Base-by-base conservation (phyloP, 2,329 filamentous ascomycete species). In the Rugonectria rugulosa region DNA sequence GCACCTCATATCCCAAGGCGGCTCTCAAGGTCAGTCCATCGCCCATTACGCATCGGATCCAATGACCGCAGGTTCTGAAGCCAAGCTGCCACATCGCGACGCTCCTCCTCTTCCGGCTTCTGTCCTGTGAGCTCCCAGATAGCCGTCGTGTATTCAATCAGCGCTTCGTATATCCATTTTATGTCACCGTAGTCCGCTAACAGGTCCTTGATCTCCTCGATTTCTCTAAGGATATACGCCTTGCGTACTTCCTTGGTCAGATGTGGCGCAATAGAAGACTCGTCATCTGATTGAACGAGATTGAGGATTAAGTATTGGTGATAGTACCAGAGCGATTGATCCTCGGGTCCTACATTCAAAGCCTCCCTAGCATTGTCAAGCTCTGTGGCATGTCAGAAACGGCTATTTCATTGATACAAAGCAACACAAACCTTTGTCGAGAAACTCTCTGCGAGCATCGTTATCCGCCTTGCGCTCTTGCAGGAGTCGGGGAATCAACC, bases 251-350 rank as follows among this genome's bases (percentile, higher is more conserved):
- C 75, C 6, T 77, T 70, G 2, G 81, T 81, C 24, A 96, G 75
- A 31, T 84, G 79, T 0, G 86, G 85, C 12, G 87, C 82, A 64
- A 97, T 89, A 9, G 83, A 83, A 17, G 81, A 76, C 3, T 76
- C 69, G 12, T 78, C 75, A 12, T 71, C 77, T 43, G 75, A 77
- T 66, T 78, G 80, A 47, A 82, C 77, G 65, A 90, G 78, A 68
- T 88, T 89, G 56, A 87, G 83, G 76, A 97, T 86, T 53, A 97
- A 78, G 68, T 89, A 96, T 65, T 95, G 90, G 72, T 98, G 92
- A 70, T 99, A 98, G 73, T 96, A 97, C 93, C 95, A 99, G 6
- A 97, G 81, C 15, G 92, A 97, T 70, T 98, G 94, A 70, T 98
- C 94, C 64, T 96, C 92, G 0, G 94, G 92, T 54, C 96, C 93